Conservation (phyloP, 2,329 filamentous ascomycete genomes). For the Aspergillus fischeri region DNA sequence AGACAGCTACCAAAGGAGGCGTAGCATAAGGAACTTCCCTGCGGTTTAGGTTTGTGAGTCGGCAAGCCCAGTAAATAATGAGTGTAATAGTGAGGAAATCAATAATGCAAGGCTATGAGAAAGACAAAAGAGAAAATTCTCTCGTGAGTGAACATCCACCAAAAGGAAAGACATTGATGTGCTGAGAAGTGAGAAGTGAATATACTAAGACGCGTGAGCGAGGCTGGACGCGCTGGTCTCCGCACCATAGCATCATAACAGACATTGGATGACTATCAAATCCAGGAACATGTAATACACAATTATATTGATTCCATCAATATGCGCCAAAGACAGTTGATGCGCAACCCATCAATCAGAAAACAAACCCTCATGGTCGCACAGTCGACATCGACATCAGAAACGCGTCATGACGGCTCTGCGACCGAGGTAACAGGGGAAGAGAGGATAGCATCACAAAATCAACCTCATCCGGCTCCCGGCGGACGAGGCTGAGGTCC, state of each 20-base stretch:
- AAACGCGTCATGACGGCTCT: constrained; percentile 26
- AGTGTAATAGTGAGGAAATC: not conserved
- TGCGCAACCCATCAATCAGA: not conserved
- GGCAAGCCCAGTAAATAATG: constrained; percentile 2
- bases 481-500: constrained; percentile 4
- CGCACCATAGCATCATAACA: not conserved
- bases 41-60: not conserved
- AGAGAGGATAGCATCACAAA: constrained; percentile 14
- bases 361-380: not conserved
- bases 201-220: not conserved
- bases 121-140: not conserved
- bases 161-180: not conserved
- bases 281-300: constrained; percentile 2
- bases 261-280: not conserved
- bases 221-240: not conserved
- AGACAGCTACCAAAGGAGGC: not conserved
- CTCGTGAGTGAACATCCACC: not conserved
- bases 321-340: constrained; percentile 1
- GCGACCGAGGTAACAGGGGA: constrained; percentile 23
- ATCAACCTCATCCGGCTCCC: constrained; percentile 7
- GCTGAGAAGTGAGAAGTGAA: not conserved
- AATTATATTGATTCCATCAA: constrained; percentile 11
- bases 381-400: constrained; percentile 12
- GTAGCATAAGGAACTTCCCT: not conserved
- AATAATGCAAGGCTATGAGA: not conserved